Percentiles rank a stretch among this genome's conserved stretches.
phyloP scores from a whole-genome alignment of 345 rosid genomes.

The Bruguiera parviflora region DNA sequence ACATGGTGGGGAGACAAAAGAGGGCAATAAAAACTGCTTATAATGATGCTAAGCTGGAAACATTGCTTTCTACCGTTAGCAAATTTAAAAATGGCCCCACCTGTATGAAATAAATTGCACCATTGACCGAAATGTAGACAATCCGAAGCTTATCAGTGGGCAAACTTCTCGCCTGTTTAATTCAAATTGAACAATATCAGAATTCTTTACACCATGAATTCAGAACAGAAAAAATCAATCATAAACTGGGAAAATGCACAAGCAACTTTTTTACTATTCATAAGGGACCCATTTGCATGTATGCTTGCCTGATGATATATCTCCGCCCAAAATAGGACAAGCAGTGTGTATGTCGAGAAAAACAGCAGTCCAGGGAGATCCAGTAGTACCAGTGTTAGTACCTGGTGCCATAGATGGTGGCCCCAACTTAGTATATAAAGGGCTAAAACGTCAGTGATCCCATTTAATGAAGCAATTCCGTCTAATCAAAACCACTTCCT shows the following conservation, averaged over 20 bases:
- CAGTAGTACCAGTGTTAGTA: conserved; percentile 55
- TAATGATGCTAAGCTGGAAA: neutral
- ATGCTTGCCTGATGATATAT: conserved; percentile 93
- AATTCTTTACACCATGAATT: conserved; percentile 4
- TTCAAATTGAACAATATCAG: conserved; percentile 18
- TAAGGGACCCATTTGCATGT: neutral
- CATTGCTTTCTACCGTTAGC: neutral
- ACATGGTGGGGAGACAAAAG: neutral
- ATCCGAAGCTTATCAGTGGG: conserved; percentile 86
- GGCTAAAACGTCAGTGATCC: neutral
- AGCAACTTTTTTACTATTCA: neutral
- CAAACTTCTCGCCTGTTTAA: conserved; percentile 86
- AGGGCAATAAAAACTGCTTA: neutral
- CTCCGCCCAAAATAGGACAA: conserved; percentile 98
- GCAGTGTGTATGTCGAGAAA: conserved; percentile 88
- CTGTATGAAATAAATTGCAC: conserved; percentile 70
- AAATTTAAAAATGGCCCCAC: conserved; percentile 26
- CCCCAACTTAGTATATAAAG: conserved; percentile 13
- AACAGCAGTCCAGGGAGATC: conserved; percentile 88
- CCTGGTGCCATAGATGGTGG: conserved; percentile 42
- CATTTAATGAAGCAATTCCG: neutral
- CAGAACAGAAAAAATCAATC: neutral
- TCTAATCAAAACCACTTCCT: neutral
- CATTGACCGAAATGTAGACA: conserved; percentile 57
- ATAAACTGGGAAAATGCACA: neutral